Evolutionary conservation across 441 rosid species (phyloP).

Genomic region (Gossypium trilobum): DNA sequence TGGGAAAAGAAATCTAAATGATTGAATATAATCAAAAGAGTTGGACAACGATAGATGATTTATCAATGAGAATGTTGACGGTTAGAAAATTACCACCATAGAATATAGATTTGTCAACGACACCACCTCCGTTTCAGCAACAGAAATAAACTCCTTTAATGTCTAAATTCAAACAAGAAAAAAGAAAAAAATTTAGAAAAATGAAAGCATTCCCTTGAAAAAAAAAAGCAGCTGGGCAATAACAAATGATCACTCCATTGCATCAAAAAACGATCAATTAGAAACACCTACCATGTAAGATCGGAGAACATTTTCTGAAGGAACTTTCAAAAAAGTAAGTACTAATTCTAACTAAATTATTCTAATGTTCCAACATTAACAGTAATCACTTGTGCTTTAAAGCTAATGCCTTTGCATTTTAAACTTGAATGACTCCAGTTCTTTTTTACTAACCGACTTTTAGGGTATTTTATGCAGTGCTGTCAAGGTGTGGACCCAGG

Average conservation of each 20-base stretch:
- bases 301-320: background rate
- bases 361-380: background rate
- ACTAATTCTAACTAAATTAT: background rate
- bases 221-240: background rate
- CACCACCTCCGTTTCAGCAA: slow-evolving; percentile 73
- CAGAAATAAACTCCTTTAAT: slow-evolving; percentile 57
- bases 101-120: slow-evolving; percentile 66
- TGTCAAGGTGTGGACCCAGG: no score
- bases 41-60: background rate
- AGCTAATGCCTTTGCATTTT: background rate
- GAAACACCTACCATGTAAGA: background rate
- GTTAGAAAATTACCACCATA: slow-evolving; percentile 54
- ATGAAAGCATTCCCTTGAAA: background rate
- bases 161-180: slow-evolving; percentile 36
- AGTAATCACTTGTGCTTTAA: background rate
- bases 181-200: background rate
- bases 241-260: background rate
- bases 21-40: slow-evolving; percentile 11
- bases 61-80: background rate
- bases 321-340: background rate
- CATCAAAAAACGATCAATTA: background rate
- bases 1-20: background rate
- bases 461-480: background rate
- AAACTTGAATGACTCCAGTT: background rate
- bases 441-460: background rate